These are phyloP conservation scores for Neobulgaria alba DNA, from an alignment of 2,329 filamentous ascomycete genomes.

Conservation along the genomic window DNA sequence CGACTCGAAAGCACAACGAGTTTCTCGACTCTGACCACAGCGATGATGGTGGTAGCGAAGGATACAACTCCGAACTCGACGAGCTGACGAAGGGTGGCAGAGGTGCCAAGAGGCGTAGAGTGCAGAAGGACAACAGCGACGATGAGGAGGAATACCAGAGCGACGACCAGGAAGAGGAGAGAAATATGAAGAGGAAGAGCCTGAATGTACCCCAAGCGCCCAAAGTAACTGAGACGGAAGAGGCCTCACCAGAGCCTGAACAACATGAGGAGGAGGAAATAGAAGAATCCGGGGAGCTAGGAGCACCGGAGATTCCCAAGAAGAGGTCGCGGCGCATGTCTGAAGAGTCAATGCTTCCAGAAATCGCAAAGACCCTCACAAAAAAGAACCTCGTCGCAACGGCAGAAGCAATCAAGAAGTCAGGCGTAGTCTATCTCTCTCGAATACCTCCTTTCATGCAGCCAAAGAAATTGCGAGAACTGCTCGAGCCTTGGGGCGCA, in stretches of 20 bases:
- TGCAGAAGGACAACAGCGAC: slow-evolving; percentile 37
- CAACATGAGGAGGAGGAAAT: neutral
- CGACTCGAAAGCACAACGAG: slow-evolving; percentile 61
- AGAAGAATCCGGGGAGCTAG: neutral
- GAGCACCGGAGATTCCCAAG: slow-evolving; percentile 6
- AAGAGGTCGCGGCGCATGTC: slow-evolving; percentile 14
- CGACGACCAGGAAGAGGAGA: slow-evolving; percentile 4
- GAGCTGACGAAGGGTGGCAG: slow-evolving; percentile 58
- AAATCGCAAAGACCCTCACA: slow-evolving; percentile 45
- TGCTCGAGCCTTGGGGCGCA: slow-evolving; percentile 65
- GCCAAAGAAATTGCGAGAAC: slow-evolving; percentile 64
- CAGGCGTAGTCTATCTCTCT: slow-evolving; percentile 76
- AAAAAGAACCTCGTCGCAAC: slow-evolving; percentile 61
- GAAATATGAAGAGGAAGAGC: slow-evolving; percentile 25
- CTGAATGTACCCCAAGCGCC: no score
- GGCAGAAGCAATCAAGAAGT: slow-evolving; percentile 58
- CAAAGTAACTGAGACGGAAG: no score
- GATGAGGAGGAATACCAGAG: slow-evolving; percentile 19
- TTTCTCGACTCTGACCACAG: slow-evolving; percentile 57
- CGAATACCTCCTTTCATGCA: slow-evolving; percentile 87
- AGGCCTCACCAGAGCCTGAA: no score
- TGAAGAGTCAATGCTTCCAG: slow-evolving; percentile 34
- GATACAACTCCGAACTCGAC: slow-evolving; percentile 57
- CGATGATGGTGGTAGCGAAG: slow-evolving; percentile 40
- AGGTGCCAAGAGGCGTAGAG: slow-evolving; percentile 54